Evolutionary conservation across 179 eudicot species (phyloP).

Genomic region (Silene vulgaris): DNA sequence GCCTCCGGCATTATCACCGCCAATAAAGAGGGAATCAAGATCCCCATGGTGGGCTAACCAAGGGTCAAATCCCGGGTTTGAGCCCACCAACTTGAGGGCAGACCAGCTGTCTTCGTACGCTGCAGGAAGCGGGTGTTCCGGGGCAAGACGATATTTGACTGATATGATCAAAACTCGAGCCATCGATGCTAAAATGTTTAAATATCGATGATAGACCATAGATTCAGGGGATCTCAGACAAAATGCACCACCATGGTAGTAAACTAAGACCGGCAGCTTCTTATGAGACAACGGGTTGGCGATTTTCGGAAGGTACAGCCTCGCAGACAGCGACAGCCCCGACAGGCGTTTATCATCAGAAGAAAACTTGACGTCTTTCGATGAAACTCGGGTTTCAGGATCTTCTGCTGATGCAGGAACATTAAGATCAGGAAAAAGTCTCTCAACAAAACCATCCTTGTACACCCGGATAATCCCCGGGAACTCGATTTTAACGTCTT

Average conservation of each 20-base stretch:
- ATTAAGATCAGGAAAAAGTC: conserved; percentile 7
- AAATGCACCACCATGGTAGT: conserved; percentile 49
- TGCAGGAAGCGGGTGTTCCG: conserved; percentile 32
- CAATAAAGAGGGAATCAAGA: conserved; percentile 30
- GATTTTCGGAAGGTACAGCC: conserved; percentile 41
- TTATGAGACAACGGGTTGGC: neutral
- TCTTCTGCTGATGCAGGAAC: conserved; percentile 13
- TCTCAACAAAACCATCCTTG: conserved; percentile 10
- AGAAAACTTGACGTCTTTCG: conserved; percentile 31
- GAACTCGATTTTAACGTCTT: conserved; percentile 9
- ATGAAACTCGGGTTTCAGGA: conserved; percentile 28
- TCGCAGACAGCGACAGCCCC: conserved; percentile 19
- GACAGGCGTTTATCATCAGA: neutral
- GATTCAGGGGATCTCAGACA: conserved; percentile 42
- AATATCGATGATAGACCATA: conserved; percentile 29
- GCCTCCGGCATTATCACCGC: conserved; percentile 42
- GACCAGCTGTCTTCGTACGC: conserved; percentile 39
- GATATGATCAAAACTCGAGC: conserved; percentile 34
- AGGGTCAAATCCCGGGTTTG: conserved; percentile 26
- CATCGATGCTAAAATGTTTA: conserved; percentile 23
- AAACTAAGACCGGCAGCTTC: conserved; percentile 41
- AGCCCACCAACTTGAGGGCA: conserved; percentile 35
- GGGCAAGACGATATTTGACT: conserved; percentile 40
- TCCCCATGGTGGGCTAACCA: conserved; percentile 43
- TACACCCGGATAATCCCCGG: conserved; percentile 8